Percentiles rank a stretch among this genome's conserved stretches.
Evolutionary conservation across 179 eudicot species (phyloP).

Genomic region (Sideroxylon spinosum): DNA sequence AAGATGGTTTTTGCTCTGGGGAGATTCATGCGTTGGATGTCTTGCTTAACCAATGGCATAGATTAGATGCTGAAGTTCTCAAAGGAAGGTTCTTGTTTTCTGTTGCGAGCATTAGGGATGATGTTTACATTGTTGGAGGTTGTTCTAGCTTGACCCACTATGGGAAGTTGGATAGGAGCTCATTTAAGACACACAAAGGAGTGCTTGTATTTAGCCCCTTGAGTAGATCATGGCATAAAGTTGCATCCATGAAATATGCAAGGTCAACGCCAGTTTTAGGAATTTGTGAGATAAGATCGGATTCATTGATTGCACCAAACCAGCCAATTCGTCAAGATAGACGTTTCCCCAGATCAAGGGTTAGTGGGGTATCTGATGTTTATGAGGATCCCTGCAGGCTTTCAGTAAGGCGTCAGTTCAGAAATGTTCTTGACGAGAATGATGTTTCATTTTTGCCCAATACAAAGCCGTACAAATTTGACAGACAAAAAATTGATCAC

Average conservation of each 20-base stretch:
- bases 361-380: constrained; percentile 79
- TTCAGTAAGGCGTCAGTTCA: constrained; percentile 72
- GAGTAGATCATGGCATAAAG: constrained; percentile 73
- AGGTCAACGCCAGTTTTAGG: constrained; percentile 85
- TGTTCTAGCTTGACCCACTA: constrained; percentile 80
- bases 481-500: constrained; percentile 49
- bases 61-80: constrained; percentile 53
- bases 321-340: constrained; percentile 65
- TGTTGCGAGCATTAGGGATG: constrained; percentile 63
- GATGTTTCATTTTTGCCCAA: constrained; percentile 37
- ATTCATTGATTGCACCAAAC: constrained; percentile 42
- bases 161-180: constrained; percentile 80
- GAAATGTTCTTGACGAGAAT: constrained; percentile 56
- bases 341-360: constrained; percentile 60
- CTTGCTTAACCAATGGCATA: constrained; percentile 70
- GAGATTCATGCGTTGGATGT: constrained; percentile 89
- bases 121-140: constrained; percentile 82
- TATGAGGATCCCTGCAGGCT: constrained; percentile 95
- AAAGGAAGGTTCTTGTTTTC: constrained; percentile 87
- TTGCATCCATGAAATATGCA: constrained; percentile 78
- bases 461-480: constrained; percentile 46
- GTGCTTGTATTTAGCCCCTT: constrained; percentile 66
- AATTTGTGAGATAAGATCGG: constrained; percentile 49
- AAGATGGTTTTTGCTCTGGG: constrained; percentile 82
- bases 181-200: constrained; percentile 84